phyloP scores from a whole-genome alignment of 148 eudicot species.

The Silene latifolia region DNA sequence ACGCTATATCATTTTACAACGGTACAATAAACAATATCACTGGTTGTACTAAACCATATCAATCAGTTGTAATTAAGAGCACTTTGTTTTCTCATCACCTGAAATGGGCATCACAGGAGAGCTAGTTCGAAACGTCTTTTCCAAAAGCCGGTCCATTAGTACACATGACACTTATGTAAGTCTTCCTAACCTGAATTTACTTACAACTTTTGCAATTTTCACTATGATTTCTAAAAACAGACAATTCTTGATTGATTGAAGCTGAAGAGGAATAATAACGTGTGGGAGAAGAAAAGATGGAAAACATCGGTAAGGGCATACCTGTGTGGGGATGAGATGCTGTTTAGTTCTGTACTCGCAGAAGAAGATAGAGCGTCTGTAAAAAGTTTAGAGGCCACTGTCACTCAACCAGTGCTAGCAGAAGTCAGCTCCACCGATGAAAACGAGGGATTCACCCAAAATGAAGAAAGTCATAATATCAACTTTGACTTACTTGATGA shows the following conservation, averaged over 20 bases:
- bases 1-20: too few species aligned
- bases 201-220: too few species aligned
- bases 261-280: slow-evolving; percentile 24
- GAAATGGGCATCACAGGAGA: slow-evolving; percentile 73
- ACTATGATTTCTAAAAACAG: not conserved
- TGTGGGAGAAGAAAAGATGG: slow-evolving; percentile 42
- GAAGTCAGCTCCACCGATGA: slow-evolving; percentile 10
- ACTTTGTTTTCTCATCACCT: slow-evolving; percentile 6
- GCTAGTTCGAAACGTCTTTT: slow-evolving; percentile 79
- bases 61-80: slow-evolving; percentile 23
- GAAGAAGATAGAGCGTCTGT: slow-evolving; percentile 67
- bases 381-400: slow-evolving; percentile 58
- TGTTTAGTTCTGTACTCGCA: slow-evolving; percentile 48
- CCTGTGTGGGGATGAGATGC: slow-evolving; percentile 66
- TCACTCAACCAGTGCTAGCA: slow-evolving; percentile 41
- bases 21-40: too few species aligned
- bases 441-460: too few species aligned
- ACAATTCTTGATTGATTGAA: not conserved
- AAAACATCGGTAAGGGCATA: slow-evolving; percentile 53
- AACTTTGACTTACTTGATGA: slow-evolving; percentile 18
- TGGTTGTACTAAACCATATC: too few species aligned
- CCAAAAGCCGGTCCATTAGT: slow-evolving; percentile 43
- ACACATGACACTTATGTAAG: slow-evolving; percentile 51
- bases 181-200: slow-evolving; percentile 1
- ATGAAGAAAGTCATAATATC: slow-evolving; percentile 18